Evolutionary conservation across 306 rosid genomes (phyloP), one percentile per base, ranked within the genome.

Genomic region (Quercus engelmannii): DNA sequence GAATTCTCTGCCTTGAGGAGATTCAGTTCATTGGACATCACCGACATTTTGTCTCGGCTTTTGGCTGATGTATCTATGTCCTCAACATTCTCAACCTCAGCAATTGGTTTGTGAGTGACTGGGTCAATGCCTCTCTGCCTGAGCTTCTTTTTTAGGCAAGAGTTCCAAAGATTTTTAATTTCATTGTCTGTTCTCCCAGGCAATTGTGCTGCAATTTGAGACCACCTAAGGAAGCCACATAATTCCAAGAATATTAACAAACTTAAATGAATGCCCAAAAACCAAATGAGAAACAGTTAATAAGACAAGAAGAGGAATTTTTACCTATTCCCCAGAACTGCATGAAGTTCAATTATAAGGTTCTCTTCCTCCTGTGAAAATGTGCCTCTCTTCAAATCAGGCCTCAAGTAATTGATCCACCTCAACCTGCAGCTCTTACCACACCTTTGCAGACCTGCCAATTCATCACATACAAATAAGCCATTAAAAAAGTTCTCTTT

Each of bases 181-280:
- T 94, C 98, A 72, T 94, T 94, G 83, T 94, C 97, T 0, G 98
- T 94, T 76, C 98, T 94, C 55, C 97, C 97, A 0, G 97, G 96
- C 74, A 94, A 83, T 76, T 84, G 86, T 63, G 96, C 93, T 0
- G 97, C 98, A 82, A 92, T 94, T 76, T 92, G 95, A 19, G 98
- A 94, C 98, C 97, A 92, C 83, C 98, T 92, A 82, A 74, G 6
- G 63, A 61, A 76, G 43, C 73, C 71, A 79, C 33, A 67, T 46
- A 33, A 82, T 58, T 21, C 28, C 69, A 74, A 43, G 28, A 73
- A 73, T 73, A 26, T 61, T 10, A 54, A 26, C n/a, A 25, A 75
- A 74, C 31, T 72, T 69, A 65, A 55, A 31, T 35, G 51, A 3
- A 11, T 10, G 11, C 12, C 46, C 46, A 41, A 41, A 61, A 73